Evolutionary conservation across 1,139 yeast genomes (phyloP).

Genomic region (Candida neerlandica): DNA sequence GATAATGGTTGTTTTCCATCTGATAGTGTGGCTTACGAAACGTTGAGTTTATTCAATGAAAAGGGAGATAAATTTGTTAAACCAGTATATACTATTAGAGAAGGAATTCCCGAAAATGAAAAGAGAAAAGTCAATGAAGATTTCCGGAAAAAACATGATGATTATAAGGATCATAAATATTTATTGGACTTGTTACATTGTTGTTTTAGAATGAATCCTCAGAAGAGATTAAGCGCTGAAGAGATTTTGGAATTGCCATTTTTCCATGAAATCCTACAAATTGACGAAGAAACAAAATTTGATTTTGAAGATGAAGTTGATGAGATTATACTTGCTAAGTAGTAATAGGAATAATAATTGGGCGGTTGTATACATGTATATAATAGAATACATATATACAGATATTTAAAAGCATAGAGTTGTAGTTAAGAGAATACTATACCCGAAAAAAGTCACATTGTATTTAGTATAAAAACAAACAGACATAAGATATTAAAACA

Average conservation of each 20-base stretch:
- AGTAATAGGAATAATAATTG: not conserved
- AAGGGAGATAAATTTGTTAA: constrained; percentile 29
- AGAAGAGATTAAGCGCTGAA: constrained; percentile 55
- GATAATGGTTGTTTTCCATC: constrained; percentile 39
- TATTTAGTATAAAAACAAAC: constrained; percentile 2
- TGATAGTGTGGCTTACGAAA: constrained; percentile 43
- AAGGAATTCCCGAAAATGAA: constrained; percentile 10
- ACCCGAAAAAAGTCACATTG: not conserved
- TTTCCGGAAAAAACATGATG: constrained; percentile 23
- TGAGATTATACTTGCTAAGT: constrained; percentile 33
- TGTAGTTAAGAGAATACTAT: no score
- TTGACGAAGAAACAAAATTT: constrained; percentile 22
- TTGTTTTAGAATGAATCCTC: constrained; percentile 60
- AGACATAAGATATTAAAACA: constrained; percentile 7
- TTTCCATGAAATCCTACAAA: constrained; percentile 42
- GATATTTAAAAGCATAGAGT: no score
- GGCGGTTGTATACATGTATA: no score
- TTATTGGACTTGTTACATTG: constrained; percentile 56
- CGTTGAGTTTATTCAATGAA: constrained; percentile 33
- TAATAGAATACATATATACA: no score
- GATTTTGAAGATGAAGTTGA: constrained; percentile 26
- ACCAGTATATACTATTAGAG: constrained; percentile 19
- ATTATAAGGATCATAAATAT: constrained; percentile 41
- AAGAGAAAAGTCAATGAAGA: constrained; percentile 15
- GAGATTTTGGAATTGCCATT: constrained; percentile 59